Evolutionary conservation across 331 rosid genomes (phyloP), one percentile per base, ranked within the genome.

Genomic region (Prunus yedoensis): DNA sequence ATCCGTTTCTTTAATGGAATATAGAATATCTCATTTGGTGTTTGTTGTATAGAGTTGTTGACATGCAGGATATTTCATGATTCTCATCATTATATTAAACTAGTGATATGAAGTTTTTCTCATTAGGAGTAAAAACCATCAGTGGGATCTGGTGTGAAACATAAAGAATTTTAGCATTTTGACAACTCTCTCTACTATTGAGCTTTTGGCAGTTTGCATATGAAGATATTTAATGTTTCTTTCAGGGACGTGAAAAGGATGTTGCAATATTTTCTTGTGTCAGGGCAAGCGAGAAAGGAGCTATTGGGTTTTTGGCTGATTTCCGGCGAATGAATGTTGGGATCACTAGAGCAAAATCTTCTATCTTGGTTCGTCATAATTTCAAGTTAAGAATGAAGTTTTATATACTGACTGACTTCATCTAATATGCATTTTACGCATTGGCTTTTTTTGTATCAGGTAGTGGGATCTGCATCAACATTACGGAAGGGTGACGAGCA

Each of bases 241-340:
- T 75, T 51, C 84, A 93, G 98, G 98, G 96, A 71, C 96, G 98
- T 23, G 98, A 89, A 83, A 93, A 93, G 88, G 98, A 88, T 68
- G 78, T 93, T 9, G 88, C 87, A 45, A 93, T 93, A 83, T 93
- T 93, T 85, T 93, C 97, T 28, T 93, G 98, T 73, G 97, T 91
- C 71, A 81, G 98, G 85, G 93, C 98, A 77, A 93, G 88, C 74
- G 46, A 91, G 85, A 86, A 85, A 14, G 77, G 69, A 65, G 78
- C 91, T 30, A 93, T 93, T 53, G 98, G 98, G 27, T 93, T 93
- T 84, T 49, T 93, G 57, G 88, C 89, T 60, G 96, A 93, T 85
- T 79, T 73, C 47, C 87, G 96, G 53, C 82, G 97, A 78, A 91
- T 93, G 96, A 93, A 93, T 23, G 98, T 93, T 1, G 96, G 97